These are phyloP conservation scores for Phascolomyces articulosus DNA, from an alignment of 371 early-diverging fungal genomes.

Conservation along the genomic window DNA sequence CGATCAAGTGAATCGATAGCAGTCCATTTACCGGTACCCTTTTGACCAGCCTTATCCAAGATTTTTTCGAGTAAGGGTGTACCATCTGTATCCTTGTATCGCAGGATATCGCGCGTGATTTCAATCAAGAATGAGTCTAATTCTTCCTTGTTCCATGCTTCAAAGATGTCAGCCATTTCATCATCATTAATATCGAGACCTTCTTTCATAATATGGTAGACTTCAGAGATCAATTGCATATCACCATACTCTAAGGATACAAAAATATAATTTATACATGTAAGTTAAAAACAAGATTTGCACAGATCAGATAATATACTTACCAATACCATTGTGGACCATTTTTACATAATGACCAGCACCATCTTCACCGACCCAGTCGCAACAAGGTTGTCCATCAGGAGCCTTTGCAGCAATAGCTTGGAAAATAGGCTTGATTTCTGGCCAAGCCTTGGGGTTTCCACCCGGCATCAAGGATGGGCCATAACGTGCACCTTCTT, in stretches of 20 bases:
- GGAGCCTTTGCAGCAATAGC: constrained; percentile 91
- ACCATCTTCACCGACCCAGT: constrained; percentile 98
- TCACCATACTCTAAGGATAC: constrained; percentile 97
- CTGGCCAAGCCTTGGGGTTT: constrained; percentile 89
- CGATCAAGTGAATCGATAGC: constrained; percentile 93
- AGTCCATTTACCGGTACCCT: constrained; percentile 99
- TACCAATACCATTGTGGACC: constrained; percentile 99
- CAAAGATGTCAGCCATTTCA: constrained; percentile 89
- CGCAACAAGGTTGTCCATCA: constrained; percentile 95
- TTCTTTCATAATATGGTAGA: constrained; percentile 92
- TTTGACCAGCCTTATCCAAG: constrained; percentile 97
- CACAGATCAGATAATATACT: constrained; percentile 11
- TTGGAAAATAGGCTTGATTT: constrained; percentile 94
- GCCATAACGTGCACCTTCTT: constrained; percentile 99
- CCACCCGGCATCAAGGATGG: constrained; percentile 99
- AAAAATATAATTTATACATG: no score
- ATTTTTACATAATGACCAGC: constrained; percentile 99
- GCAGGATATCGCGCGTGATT: constrained; percentile 92
- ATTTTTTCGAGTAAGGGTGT: constrained; percentile 92
- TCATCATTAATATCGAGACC: constrained; percentile 80
- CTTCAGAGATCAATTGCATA: constrained; percentile 99
- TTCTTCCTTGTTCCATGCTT: constrained; percentile 94
- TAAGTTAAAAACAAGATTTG: no score
- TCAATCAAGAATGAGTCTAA: constrained; percentile 98
- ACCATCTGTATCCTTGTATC: constrained; percentile 90